Conservation (phyloP, 768 basidiomycete species). For the Russula sp. region DNA sequence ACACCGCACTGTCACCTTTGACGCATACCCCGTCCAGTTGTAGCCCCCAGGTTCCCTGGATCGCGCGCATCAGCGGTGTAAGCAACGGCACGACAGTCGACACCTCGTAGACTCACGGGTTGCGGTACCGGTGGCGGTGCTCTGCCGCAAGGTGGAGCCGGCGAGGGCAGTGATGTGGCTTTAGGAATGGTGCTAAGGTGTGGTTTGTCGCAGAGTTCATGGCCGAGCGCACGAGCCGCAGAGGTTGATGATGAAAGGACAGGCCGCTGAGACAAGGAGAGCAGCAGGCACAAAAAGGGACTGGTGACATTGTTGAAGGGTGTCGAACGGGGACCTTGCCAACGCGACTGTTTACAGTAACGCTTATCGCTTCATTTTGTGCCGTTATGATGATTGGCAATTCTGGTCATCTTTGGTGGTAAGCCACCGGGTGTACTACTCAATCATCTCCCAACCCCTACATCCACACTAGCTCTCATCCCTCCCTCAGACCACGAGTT, state of each 20-base stretch:
- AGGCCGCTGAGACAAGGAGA: too few relatives aligned
- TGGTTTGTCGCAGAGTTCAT: constrained; percentile 79
- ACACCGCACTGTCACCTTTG: constrained; percentile 48
- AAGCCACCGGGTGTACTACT: too few relatives aligned
- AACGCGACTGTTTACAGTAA: too few relatives aligned
- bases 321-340: constrained; percentile 40
- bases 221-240: constrained; percentile 35
- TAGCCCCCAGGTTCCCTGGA: constrained; percentile 76
- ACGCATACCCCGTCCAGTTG: constrained; percentile 58
- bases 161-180: constrained; percentile 36
- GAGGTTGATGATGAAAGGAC: background rate
- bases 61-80: constrained; percentile 41
- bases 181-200: constrained; percentile 83
- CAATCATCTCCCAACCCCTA: too few relatives aligned
- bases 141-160: constrained; percentile 23
- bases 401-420: too few relatives aligned
- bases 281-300: constrained; percentile 27
- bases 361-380: too few relatives aligned
- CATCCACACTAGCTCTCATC: too few relatives aligned
- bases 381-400: too few relatives aligned
- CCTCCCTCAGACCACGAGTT: too few relatives aligned
- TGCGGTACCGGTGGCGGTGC: constrained; percentile 37
- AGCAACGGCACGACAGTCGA: constrained; percentile 26
- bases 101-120: constrained; percentile 41
- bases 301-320: constrained; percentile 47